Conservation (phyloP, 139 green algal species). For the Chlamydomonas eustigma region DNA sequence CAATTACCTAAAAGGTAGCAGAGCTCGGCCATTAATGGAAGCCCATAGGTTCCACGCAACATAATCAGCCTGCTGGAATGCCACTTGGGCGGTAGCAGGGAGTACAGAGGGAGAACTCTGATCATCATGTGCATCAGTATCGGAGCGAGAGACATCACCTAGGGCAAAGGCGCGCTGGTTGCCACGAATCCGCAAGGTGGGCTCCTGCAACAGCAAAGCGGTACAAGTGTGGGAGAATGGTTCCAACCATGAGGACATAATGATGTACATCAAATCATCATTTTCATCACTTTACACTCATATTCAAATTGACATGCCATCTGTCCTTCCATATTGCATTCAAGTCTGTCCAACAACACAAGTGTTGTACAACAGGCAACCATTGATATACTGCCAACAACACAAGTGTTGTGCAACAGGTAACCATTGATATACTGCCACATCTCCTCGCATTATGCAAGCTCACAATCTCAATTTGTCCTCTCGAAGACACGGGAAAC, state of each 20-base stretch:
- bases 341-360: no score
- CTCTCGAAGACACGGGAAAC: conserved; percentile 61
- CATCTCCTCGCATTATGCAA: no score
- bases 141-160: conserved; percentile 69
- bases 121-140: neutral
- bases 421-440: no score
- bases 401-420: no score
- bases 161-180: conserved; percentile 86
- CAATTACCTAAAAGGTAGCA: conserved; percentile 88
- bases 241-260: no score
- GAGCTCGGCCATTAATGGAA: conserved; percentile 73
- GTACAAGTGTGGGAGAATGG: neutral
- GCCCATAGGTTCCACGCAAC: conserved; percentile 97
- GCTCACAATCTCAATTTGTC: conserved; percentile 57
- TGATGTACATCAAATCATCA: neutral
- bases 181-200: conserved; percentile 64
- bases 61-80: conserved; percentile 98
- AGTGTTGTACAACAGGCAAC: no score
- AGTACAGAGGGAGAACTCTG: conserved; percentile 23
- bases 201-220: conserved; percentile 46
- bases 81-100: conserved; percentile 84
- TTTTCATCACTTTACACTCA: no score
- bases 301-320: no score
- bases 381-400: no score
- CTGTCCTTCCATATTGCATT: no score